Evolutionary conservation across 2,329 filamentous ascomycete species (phyloP).

Genomic region (Aspergillus sp.): DNA sequence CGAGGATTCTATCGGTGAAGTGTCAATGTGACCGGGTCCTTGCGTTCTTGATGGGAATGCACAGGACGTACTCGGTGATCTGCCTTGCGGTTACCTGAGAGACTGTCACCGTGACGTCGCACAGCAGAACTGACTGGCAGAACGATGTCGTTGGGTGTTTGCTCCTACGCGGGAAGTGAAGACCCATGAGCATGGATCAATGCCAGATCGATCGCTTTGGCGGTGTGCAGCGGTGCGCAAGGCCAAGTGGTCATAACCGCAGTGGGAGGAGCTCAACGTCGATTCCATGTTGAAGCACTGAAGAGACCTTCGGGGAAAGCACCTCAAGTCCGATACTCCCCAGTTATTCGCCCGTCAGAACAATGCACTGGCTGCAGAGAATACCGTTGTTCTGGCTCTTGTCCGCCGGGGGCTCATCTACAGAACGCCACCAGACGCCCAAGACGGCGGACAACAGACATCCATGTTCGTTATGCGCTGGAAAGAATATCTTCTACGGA

Average conservation of each 20-base stretch:
- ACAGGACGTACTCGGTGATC: background rate
- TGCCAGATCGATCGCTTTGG: background rate
- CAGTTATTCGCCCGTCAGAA: conserved; percentile 3
- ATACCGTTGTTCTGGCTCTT: conserved; percentile 10
- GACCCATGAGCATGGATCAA: background rate
- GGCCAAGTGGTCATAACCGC: background rate
- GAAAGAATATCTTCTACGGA: background rate
- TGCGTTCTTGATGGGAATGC: background rate
- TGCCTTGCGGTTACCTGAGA: background rate
- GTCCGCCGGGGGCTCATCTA: conserved; percentile 5
- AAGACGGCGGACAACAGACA: background rate
- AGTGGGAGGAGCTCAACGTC: background rate
- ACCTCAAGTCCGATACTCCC: background rate
- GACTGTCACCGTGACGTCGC: conserved; percentile 5
- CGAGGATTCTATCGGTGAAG: background rate
- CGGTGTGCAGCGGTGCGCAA: background rate
- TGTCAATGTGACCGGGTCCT: background rate
- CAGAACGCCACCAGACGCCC: conserved; percentile 2
- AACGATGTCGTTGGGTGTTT: background rate
- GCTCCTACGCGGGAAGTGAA: background rate
- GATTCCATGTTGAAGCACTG: background rate
- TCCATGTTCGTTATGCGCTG: conserved; percentile 2
- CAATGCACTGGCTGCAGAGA: conserved; percentile 2
- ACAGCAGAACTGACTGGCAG: background rate
- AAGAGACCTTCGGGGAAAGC: background rate